Percentiles rank a stretch among this genome's conserved stretches.
Evolutionary conservation across 345 rosid species (phyloP).

Genomic region (Brassica cretica): DNA sequence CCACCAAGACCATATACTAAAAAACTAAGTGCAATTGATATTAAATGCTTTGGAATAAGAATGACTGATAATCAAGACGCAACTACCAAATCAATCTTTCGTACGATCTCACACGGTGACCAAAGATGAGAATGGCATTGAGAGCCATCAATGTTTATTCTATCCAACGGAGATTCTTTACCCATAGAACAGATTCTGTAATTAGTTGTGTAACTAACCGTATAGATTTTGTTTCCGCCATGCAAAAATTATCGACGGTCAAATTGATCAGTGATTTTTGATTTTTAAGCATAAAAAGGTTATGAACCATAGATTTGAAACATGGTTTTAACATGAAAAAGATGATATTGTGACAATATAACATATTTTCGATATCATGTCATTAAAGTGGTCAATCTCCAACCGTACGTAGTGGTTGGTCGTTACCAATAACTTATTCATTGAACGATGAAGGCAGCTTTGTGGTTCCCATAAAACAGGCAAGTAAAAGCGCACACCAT

Average conservation of each 20-base stretch:
- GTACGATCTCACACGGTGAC: slow-evolving; percentile 8
- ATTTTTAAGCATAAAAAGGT: background rate
- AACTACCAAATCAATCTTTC: slow-evolving; percentile 21
- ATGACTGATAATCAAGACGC: slow-evolving; percentile 13
- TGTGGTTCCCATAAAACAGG: background rate
- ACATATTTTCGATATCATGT: background rate
- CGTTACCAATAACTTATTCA: slow-evolving; percentile 26
- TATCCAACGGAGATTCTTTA: slow-evolving; percentile 5
- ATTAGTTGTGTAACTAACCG: slow-evolving; percentile 13
- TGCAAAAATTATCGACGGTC: background rate
- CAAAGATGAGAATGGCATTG: slow-evolving; percentile 11
- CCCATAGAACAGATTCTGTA: background rate
- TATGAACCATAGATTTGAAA: background rate
- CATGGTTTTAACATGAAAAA: background rate
- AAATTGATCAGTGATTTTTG: background rate
- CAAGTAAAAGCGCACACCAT: slow-evolving; percentile 23
- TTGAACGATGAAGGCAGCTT: slow-evolving; percentile 14
- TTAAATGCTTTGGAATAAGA: slow-evolving; percentile 10
- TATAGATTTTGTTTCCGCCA: background rate
- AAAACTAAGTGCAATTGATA: background rate
- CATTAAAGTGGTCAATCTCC: slow-evolving; percentile 7
- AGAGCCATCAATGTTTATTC: slow-evolving; percentile 12
- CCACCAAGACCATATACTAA: background rate
- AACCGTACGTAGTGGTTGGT: slow-evolving; percentile 19
- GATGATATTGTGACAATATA: background rate